Evolutionary conservation across 1,139 yeast species (phyloP), one percentile per base, ranked within the genome.

Genomic region (Arxiozyma heterogenica): DNA sequence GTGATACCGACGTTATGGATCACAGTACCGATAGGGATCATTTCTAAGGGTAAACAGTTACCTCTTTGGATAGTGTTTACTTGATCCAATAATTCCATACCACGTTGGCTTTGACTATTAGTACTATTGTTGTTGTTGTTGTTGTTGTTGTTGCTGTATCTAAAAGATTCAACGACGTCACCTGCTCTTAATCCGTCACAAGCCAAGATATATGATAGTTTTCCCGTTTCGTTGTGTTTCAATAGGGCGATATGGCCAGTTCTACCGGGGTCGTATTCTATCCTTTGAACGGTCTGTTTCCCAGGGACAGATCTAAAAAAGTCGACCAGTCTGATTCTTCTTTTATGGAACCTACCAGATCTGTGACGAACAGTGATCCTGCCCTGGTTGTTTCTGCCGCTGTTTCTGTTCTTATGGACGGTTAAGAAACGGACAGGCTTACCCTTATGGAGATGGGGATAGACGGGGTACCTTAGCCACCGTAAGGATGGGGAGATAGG

Each of bases 211-310:
- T 93, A 93, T 15, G 93, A 79, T 58, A 84, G 73, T 57, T 80
- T 76, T 3, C 82, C 83, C 0, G 93, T 78, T 43, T 73, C 78
- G 54, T 76, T 71, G 69, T 86, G 84, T 69, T 84, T 79, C 50
- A 94, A 66, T 58, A 93, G 74, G 0, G 99, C 99, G 70, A 93
- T 86, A 72, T 93, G 99, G 7, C 94, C 88, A 6, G 95, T 81
- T 75, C 99, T 81, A 66, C 88, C 88, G 49, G 99, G 99, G 71
- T 93, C 99, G 68, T 90, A 89, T 71, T 93, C 99, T 56, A 93
- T 88, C 67, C 99, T 78, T 55, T 84, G 74, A 23, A 93, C 98
- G 23, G 81, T 78, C 62, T 89, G 95, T 53, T 78, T 79, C 25
- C 98, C 98, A 1, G 82, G 72, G 3, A 69, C 78, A 49, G 71